Percentiles rank a stretch among this genome's conserved stretches.
phyloP scores from a whole-genome alignment of 179 eudicot species.

The Beta corolliflora region DNA sequence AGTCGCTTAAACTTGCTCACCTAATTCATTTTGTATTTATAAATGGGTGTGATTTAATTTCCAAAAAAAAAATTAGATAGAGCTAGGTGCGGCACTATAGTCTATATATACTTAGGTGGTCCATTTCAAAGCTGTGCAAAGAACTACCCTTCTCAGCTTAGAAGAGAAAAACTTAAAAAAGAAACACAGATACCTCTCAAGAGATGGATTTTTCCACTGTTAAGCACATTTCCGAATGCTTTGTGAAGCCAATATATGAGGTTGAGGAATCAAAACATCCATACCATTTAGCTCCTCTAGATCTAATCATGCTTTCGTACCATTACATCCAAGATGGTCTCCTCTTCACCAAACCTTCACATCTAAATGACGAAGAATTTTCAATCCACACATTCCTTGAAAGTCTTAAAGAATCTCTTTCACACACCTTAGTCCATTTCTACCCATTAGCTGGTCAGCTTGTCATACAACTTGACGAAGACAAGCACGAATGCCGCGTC shows the following conservation, averaged over 20 bases:
- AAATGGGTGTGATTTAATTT: too few species aligned
- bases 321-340: conserved; percentile 7
- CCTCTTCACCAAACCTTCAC: not conserved
- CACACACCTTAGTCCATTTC: not conserved
- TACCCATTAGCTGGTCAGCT: not conserved
- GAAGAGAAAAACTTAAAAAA: not conserved
- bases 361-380: not conserved
- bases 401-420: not conserved
- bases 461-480: not conserved
- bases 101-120: too few species aligned
- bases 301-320: not conserved
- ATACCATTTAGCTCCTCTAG: not conserved
- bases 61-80: too few species aligned
- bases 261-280: not conserved
- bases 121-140: too few species aligned
- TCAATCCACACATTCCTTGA: not conserved
- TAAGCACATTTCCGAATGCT: not conserved
- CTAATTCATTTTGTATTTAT: too few species aligned
- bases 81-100: too few species aligned
- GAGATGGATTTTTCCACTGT: not conserved
- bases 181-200: too few species aligned
- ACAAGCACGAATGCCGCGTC: not conserved
- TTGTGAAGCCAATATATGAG: conserved; percentile 4
- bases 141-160: too few species aligned
- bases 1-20: too few species aligned